These are phyloP conservation scores for Pyricularia pennisetigena DNA, from an alignment of 2,329 filamentous ascomycete genomes.

Conservation along the genomic window DNA sequence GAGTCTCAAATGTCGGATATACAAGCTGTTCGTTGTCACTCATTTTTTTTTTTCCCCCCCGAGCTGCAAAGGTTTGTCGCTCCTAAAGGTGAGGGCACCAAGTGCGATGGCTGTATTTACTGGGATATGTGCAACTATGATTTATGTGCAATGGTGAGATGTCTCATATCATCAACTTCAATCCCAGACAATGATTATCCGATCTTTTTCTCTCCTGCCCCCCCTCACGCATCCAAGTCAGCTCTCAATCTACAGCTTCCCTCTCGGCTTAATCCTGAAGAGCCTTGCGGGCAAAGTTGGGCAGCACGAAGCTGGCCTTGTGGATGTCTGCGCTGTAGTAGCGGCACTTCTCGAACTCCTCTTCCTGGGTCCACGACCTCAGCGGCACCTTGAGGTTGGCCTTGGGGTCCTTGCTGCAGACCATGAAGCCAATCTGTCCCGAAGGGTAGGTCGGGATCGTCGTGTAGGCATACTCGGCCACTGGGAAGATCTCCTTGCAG, in stretches of 20 bases:
- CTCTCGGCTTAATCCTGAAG: slow-evolving; percentile 34
- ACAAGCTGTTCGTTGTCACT: neutral
- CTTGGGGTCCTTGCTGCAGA: slow-evolving; percentile 89
- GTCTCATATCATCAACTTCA: neutral
- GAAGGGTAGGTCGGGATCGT: slow-evolving; percentile 99
- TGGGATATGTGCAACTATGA: neutral
- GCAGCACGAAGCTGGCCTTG: slow-evolving; percentile 86
- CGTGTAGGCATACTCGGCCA: slow-evolving; percentile 97
- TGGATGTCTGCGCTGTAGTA: slow-evolving; percentile 99
- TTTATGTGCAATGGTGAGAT: neutral
- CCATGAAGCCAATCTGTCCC: slow-evolving; percentile 99
- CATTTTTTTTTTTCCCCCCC: too few relatives aligned
- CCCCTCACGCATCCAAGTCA: neutral
- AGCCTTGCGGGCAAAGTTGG: slow-evolving; percentile 82
- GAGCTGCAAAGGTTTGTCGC: neutral
- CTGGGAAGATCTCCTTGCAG: slow-evolving; percentile 94
- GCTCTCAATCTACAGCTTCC: neutral
- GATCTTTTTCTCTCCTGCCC: neutral
- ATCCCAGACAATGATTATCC: neutral
- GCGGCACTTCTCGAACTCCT: slow-evolving; percentile 85
- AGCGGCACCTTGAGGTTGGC: slow-evolving; percentile 79
- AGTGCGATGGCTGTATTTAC: neutral
- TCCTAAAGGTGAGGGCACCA: neutral
- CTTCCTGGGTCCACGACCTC: slow-evolving; percentile 70
- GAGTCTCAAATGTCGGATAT: neutral